A percentile compares a stretch with the other conserved stretches of the same genome.
These are phyloP conservation scores for Globisporangium cystogenes DNA, from an alignment of 352 stramenopile species.

Conservation along the genomic window DNA sequence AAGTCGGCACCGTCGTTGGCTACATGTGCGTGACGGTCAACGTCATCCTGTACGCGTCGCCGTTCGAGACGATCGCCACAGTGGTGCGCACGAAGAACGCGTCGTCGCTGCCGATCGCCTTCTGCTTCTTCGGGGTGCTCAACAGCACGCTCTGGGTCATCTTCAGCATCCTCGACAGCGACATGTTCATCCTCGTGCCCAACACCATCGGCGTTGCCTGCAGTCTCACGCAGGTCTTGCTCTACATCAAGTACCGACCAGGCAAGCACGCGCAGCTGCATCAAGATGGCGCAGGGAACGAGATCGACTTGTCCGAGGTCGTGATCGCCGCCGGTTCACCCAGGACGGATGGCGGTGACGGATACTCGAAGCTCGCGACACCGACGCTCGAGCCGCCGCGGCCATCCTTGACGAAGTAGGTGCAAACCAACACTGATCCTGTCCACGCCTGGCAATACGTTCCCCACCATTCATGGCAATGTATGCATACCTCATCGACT, in stretches of 20 bases:
- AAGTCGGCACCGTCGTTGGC: no score
- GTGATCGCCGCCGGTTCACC: no score
- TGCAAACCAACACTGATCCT: no score
- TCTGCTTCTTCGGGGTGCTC: constrained; percentile 35
- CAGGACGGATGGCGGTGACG: no score
- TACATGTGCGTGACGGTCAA: constrained; percentile 16
- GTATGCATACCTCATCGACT: no score
- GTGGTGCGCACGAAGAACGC: constrained; percentile 23
- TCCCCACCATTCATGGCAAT: no score
- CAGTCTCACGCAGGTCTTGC: constrained; percentile 27
- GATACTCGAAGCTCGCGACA: no score
- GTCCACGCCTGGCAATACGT: no score
- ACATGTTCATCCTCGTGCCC: constrained; percentile 43
- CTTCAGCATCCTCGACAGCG: constrained; percentile 38
- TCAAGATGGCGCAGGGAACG: no score
- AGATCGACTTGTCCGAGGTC: no score
- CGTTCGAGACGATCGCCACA: constrained; percentile 25
- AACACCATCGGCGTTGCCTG: constrained; percentile 32
- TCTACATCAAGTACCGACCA: constrained; percentile 37
- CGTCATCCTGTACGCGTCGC: constrained; percentile 26
- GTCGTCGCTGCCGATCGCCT: constrained; percentile 40
- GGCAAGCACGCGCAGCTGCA: neutral
- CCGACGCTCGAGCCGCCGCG: no score
- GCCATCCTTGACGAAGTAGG: no score
- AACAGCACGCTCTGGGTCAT: constrained; percentile 55